Evolutionary conservation across 306 rosid genomes (phyloP).

Genomic region (Leucaena leucocephala): DNA sequence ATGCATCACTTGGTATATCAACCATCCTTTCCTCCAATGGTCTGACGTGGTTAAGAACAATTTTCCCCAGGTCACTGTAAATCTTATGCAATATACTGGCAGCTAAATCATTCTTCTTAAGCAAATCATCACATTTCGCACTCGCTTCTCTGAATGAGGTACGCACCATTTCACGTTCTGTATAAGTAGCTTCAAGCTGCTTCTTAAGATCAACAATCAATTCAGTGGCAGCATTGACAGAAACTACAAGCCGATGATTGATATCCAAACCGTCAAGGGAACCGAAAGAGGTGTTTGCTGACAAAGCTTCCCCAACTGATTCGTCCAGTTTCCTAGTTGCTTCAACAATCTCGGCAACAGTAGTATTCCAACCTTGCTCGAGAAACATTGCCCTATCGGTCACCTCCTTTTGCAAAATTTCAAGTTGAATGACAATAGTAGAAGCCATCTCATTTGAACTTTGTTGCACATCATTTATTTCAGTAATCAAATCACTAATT

Average conservation of each 20-base stretch:
- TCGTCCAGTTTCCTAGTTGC: conserved; percentile 66
- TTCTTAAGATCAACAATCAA: conserved; percentile 65
- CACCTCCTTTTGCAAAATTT: conserved; percentile 67
- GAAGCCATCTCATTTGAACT: conserved; percentile 66
- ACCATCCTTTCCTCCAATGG: conserved; percentile 50
- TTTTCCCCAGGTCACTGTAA: conserved; percentile 57
- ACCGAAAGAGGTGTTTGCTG: conserved; percentile 36
- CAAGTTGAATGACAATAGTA: conserved; percentile 58
- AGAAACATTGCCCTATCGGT: conserved; percentile 59
- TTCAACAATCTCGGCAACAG: conserved; percentile 54
- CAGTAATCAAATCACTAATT: conserved; percentile 57
- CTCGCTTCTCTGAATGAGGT: conserved; percentile 58
- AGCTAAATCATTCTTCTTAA: conserved; percentile 64
- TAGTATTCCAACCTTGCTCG: conserved; percentile 66
- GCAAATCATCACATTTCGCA: conserved; percentile 62
- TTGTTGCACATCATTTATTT: conserved; percentile 59
- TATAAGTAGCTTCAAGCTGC: conserved; percentile 62
- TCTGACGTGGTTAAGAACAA: conserved; percentile 51
- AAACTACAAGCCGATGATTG: conserved; percentile 48
- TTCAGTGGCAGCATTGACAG: conserved; percentile 62
- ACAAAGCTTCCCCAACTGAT: conserved; percentile 50
- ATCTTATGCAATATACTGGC: conserved; percentile 52
- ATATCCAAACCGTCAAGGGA: conserved; percentile 42
- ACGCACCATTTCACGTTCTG: conserved; percentile 53
- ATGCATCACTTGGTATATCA: conserved; percentile 46